Evolutionary conservation across 805 yeast genomes (phyloP).

Genomic region (Cephaloascus albidus): DNA sequence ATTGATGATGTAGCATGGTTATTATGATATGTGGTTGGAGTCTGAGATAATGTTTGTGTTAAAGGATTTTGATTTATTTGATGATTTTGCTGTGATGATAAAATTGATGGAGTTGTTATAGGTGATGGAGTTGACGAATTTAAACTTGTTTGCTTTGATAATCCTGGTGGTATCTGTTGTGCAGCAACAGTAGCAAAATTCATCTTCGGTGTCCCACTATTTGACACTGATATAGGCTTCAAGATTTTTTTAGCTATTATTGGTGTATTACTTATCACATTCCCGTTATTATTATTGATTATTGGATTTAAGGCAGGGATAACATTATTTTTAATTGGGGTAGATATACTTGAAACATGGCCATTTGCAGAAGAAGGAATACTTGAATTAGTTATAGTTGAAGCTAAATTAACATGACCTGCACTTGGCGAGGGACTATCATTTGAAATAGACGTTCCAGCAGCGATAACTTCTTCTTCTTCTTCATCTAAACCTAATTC

Average conservation of each 20-base stretch:
- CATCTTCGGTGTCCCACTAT: background rate
- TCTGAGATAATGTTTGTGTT: no score
- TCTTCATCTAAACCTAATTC: constrained; percentile 62
- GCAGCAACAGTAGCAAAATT: background rate
- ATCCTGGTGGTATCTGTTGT: constrained; percentile 1
- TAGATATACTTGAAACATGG: no score
- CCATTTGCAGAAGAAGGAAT: no score
- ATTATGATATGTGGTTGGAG: no score
- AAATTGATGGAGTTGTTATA: background rate
- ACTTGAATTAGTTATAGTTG: background rate
- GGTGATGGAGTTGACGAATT: background rate
- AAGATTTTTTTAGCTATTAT: constrained; percentile 1
- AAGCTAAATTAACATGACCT: background rate
- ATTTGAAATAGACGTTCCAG: constrained; percentile 12
- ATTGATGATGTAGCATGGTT: background rate
- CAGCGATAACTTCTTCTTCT: constrained; percentile 16
- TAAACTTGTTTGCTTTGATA: background rate
- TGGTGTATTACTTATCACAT: constrained; percentile 1
- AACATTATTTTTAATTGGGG: background rate
- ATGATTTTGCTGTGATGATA: no score
- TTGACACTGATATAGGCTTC: background rate
- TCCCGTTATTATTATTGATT: no score
- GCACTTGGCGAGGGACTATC: background rate
- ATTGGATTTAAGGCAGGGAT: no score
- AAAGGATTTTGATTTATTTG: no score